Evolutionary conservation across 2,329 filamentous ascomycete species (phyloP).

Genomic region (Penicillium paneum): DNA sequence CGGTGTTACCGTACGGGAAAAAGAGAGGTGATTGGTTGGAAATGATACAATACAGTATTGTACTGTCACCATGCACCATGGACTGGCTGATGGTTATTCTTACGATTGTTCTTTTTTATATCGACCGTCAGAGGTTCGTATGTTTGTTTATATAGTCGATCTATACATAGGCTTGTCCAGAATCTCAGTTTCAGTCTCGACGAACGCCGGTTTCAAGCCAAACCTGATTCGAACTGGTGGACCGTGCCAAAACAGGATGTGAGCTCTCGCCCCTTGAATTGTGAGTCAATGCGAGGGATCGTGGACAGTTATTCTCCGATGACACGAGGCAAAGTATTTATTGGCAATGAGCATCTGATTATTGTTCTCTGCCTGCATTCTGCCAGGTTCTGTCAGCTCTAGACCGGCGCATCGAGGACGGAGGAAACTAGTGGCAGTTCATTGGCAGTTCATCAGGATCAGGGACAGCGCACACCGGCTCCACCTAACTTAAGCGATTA

Average conservation of each 20-base stretch:
- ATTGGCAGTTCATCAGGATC: neutral
- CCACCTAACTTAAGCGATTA: neutral
- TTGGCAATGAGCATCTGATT: constrained; percentile 3
- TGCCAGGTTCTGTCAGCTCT: constrained; percentile 2
- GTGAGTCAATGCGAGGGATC: constrained; percentile 22
- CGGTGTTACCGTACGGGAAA: neutral
- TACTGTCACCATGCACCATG: neutral
- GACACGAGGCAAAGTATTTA: constrained; percentile 10
- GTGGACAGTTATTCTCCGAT: constrained; percentile 21
- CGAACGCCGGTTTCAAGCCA: neutral
- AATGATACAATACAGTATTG: constrained; percentile 2
- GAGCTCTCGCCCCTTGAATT: constrained; percentile 15
- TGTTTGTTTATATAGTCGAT: neutral
- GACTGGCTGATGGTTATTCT: neutral
- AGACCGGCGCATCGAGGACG: neutral
- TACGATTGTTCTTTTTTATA: neutral
- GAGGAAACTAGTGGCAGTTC: neutral
- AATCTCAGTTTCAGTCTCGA: no score
- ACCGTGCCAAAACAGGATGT: constrained; percentile 16
- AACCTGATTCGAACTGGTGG: constrained; percentile 13
- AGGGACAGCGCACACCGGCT: constrained; percentile 6
- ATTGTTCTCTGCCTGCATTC: neutral
- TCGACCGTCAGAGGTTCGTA: no score
- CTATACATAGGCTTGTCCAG: neutral
- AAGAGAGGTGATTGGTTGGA: neutral